Evolutionary conservation across 139 green algal species (phyloP), one percentile per base, ranked within the genome.

Genomic region (Chlamydomonas sphaeroides): DNA sequence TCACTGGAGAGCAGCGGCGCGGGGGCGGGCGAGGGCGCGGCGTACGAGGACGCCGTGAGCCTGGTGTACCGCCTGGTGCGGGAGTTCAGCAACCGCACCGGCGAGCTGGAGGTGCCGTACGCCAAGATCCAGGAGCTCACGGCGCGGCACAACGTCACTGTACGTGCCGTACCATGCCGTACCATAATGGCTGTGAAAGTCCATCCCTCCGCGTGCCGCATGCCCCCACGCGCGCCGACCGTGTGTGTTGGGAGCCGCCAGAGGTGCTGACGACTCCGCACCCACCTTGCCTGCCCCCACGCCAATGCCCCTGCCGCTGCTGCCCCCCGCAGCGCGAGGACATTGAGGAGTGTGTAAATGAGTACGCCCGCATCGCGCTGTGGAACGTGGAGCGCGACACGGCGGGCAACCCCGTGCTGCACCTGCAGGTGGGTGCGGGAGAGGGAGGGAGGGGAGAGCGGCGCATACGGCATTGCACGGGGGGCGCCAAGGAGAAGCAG

Each of bases 341-440:
- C 56, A 91, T 96, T 32, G 53, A 82, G 51, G 56, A 88, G 71
- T 95, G 91, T 71, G 68, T 96, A 30, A 84, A 92, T 35, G 93
- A 96, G 81, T 97, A 97, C 65, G 87, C 39, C 3, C 83, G 86
- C 15, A 87, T 97, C 33, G 91, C 90, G 11, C 88, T 97, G 59
- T 96, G 92, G 90, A 87, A 36, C 5, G 79, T 91, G 48, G 79
- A 83, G 51, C 70, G 45, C 11, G 89, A 91, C 69, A 61, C 81
- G 57, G 35, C 86, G 62, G 76, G 83, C 57, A 85, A 90, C 73
- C 83, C 80, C 11, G 62, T 86, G 38, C 79, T 93, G 62, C 66
- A 86, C 45, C 71, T 92, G 38, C 84, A 80, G 72, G 72, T 79
- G 39, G 20, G 41, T 25, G 41, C 26, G 39, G 11, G 26, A 1